Base-by-base conservation (phyloP, 176 grass and related monocot species). In the Avena sativa region DNA sequence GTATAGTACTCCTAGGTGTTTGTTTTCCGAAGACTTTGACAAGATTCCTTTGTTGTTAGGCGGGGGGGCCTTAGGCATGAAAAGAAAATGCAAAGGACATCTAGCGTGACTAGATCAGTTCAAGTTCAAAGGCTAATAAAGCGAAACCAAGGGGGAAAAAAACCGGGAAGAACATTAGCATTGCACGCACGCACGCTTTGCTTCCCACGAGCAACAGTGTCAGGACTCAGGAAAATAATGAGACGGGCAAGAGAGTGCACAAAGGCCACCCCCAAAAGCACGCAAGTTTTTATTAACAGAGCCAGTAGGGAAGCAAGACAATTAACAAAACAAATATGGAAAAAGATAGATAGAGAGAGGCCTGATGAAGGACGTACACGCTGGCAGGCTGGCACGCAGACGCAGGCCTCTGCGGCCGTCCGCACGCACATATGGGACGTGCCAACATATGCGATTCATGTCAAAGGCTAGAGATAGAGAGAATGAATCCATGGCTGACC, bases 401-500 rank as follows among this genome's bases (percentile, higher is more conserved):
- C 28, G 28, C 32, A 34, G 32, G 32, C 32, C 32, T 34, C 32
- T 34, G 3, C 32, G 3, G 32, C 3, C 32, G 40, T 43, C 40
- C 40, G 40, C 40, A 43, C 40, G 5, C 40, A 43, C 40, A 43
- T 43, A 34, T 34, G 32, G 32, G 32, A 34, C 32, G 32, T 34
- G 32, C 80, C 48, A 30, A 17, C 3, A 11, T 51, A 30, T 44
- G 75, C 21, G 49, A 69, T 69, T 7, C 63, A 58, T 85, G 82
- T 85, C 82, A 89, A 85, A 85, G 76, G 47, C 57, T 8, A 88
- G 79, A 66, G 69, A 81, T 20, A 25, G 71, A 19, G 7, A 48
- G 16, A 9, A 1, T 4, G 14, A 28, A 51, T 80, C 55, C 36
- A 59, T 58, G 84, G 89, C 89, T 87, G 89, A 91, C 89, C 88